Evolutionary conservation across 371 early-diverging fungal species (phyloP), one percentile per base, ranked within the genome.

Genomic region (Smittium culicis): DNA sequence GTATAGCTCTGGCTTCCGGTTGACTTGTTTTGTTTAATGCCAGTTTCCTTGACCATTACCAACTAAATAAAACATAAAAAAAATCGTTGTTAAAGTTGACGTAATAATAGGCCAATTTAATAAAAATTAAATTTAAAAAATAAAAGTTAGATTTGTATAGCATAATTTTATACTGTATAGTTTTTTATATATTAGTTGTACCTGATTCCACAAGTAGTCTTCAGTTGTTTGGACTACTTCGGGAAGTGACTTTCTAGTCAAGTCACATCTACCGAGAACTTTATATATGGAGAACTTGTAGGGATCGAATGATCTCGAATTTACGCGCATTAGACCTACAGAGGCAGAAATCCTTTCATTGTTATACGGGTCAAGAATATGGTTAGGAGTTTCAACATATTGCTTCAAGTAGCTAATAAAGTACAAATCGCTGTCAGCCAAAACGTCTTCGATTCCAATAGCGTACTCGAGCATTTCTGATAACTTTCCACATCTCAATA

Each of bases 211-310:
- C 61, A 93, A 65, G 71, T 86, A 92, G 71, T 94, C 94, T 69
- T 94, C 92, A 1, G 82, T 83, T 1, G 86, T 81, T 27, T 74
- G 80, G 2, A 85, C 77, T 0, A 87, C 87, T 56, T 79, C 82
- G 32, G 81, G 80, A 0, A 86, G 68, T 8, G 79, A 78, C 70
- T 85, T 85, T 64, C 75, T 79, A 60, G 76, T 75, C 71, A 92
- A 68, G 56, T 89, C 94, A 68, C 93, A 92, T 1, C 92, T 82
- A 1, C 96, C 95, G 61, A 96, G 72, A 29, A 92, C 84, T 73
- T 90, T 92, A 77, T 87, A 90, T 17, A 96, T 67, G 2, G 92
- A 83, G 1, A 86, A 76, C 75, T 94, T 93, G 82, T 86, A 94
- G 16, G 91, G 91, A 73, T 96, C 96, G 32, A 73, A 66, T 20